Base-by-base conservation (phyloP, 306 rosid genomes). In the Castanea mollissima region DNA sequence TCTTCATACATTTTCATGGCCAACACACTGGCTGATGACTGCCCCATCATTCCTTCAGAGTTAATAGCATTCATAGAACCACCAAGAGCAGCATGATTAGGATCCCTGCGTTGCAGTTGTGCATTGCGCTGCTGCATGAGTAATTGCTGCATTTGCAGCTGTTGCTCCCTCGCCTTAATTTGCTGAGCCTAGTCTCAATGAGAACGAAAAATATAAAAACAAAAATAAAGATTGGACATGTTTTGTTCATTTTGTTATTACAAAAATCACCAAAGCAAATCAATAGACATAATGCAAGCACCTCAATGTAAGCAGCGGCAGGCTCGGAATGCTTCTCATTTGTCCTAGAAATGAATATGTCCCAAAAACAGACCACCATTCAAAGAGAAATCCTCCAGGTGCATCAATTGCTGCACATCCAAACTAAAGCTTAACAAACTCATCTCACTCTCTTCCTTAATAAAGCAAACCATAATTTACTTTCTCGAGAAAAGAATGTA, bases 361-460 rank as follows among this genome's bases (percentile, higher is more conserved):
- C 97, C 98, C 98, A 94, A 81, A 92, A 67, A 94, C 98, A 77
- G 96, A 92, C 98, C 98, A 94, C 97, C 96, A 92, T 84, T 94
- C 98, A 3, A 78, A 94, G 32, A 94, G 94, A 81, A 94, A 94
- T 49, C 98, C 98, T 67, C 96, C 93, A 54, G 98, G 98, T 41
- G 98, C 98, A 89, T 94, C 97, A 85, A 92, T 94, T 84, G 98
- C 98, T 94, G 94, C 89, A 83, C 60, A 77, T 84, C 55, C 78
- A 80, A 76, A 55, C 15, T n/a, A 44, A 58, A 81, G 76, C 74
- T 69, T 60, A 81, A 1, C 64, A 44, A 70, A 44, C 55, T 49
- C 51, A 67, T 12, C n/a, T 67, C 27, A 35, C 13, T 67, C 27
- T 19, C 72, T 34, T 67, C 52, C 72, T 19, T 49, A 70, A 23